Conservation (phyloP, 495 filamentous ascomycete genomes). For the Apodospora peruviana region DNA sequence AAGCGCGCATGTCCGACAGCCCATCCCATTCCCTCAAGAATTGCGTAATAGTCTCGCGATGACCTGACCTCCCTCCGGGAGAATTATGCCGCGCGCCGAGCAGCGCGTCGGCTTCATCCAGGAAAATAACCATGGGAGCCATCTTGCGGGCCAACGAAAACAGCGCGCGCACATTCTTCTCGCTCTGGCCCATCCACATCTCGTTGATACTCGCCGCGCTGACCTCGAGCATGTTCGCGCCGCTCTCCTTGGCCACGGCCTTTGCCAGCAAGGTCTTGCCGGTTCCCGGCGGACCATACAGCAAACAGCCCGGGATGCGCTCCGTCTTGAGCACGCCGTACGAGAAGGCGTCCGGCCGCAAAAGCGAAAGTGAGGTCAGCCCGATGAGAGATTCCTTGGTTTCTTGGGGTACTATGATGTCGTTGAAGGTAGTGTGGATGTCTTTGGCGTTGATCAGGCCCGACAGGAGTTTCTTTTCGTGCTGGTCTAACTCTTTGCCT, state of each 20-base stretch:
- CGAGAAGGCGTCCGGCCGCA: conserved; percentile 88
- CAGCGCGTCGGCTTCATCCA: conserved; percentile 93
- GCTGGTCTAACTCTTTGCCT: conserved; percentile 34
- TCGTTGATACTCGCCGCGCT: conserved; percentile 72
- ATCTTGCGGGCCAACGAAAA: conserved; percentile 90
- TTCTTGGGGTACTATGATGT: conserved; percentile 73
- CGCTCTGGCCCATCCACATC: conserved; percentile 92
- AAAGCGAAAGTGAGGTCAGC: conserved; percentile 79
- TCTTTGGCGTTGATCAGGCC: conserved; percentile 76
- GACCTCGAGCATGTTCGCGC: conserved; percentile 67
- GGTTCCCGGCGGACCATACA: conserved; percentile 94
- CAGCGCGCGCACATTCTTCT: conserved; percentile 93
- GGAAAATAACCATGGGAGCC: conserved; percentile 90
- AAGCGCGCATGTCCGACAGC: conserved; percentile 76
- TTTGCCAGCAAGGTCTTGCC: conserved; percentile 95
- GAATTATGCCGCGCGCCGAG: conserved; percentile 65
- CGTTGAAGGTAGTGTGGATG: conserved; percentile 78
- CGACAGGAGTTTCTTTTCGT: conserved; percentile 78
- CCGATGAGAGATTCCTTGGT: conserved; percentile 87
- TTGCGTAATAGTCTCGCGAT: conserved; percentile 94
- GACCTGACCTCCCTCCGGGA: conserved; percentile 52
- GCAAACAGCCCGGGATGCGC: conserved; percentile 79
- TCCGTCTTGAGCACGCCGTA: conserved; percentile 93
- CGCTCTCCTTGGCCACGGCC: conserved; percentile 91
- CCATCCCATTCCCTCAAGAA: conserved; percentile 98